Evolutionary conservation across 1,284 basidiomycete genomes (phyloP).

Genomic region (Peniophora sp.): DNA sequence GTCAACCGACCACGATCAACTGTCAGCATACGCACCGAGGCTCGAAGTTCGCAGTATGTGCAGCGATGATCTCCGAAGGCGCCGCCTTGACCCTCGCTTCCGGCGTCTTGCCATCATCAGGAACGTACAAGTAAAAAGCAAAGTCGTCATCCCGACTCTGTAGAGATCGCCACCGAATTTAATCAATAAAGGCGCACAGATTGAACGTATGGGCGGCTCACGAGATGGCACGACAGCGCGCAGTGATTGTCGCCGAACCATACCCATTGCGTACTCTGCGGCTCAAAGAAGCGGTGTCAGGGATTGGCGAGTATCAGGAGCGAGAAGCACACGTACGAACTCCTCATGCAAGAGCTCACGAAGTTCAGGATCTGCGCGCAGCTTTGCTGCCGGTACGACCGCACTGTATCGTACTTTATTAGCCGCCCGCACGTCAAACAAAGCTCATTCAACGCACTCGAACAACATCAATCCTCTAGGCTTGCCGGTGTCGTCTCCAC

Average conservation of each 20-base stretch:
- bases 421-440: not conserved
- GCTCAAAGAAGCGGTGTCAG: not conserved
- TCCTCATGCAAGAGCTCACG: constrained; percentile 22
- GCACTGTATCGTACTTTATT: constrained; percentile 23
- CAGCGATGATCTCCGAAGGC: constrained; percentile 8
- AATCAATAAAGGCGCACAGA: not conserved
- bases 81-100: constrained; percentile 13
- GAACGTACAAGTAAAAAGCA: constrained; percentile 18
- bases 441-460: constrained; percentile 27
- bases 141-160: constrained; percentile 20
- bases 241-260: constrained; percentile 13
- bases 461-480: constrained; percentile 27
- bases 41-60: constrained; percentile 19
- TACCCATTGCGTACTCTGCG: constrained; percentile 8
- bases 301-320: constrained; percentile 1
- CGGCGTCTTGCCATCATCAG: constrained; percentile 10
- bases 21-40: constrained; percentile 22
- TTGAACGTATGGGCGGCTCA: constrained; percentile 10
- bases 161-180: constrained; percentile 4
- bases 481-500: constrained; percentile 13
- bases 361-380: constrained; percentile 30
- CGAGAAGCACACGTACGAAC: constrained; percentile 16
- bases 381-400: constrained; percentile 29
- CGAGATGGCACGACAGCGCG: constrained; percentile 24
- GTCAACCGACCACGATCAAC: not conserved